Evolutionary conservation across 441 rosid species (phyloP).

Genomic region (Populus hybrid): DNA sequence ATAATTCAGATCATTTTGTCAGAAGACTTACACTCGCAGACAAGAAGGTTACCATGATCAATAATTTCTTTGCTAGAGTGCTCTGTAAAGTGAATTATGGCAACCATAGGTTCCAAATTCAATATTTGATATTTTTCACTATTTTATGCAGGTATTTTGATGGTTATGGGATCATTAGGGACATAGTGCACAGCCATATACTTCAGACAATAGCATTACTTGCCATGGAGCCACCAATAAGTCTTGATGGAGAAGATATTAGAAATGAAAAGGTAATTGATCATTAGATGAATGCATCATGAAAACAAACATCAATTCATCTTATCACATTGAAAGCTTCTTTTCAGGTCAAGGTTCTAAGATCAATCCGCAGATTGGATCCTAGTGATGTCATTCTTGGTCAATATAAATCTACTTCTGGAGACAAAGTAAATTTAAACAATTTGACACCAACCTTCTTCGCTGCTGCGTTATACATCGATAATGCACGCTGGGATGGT

Average conservation of each 20-base stretch:
- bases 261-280: constrained; percentile 70
- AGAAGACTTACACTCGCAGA: constrained; percentile 45
- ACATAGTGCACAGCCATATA: constrained; percentile 75
- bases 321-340: constrained; percentile 16
- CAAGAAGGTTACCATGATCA: constrained; percentile 41
- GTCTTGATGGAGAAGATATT: constrained; percentile 81
- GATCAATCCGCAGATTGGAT: constrained; percentile 56
- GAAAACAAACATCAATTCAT: not conserved
- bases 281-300: not conserved
- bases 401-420: constrained; percentile 56
- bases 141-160: constrained; percentile 58
- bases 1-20: constrained; percentile 61
- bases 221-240: constrained; percentile 86
- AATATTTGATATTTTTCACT: constrained; percentile 5
- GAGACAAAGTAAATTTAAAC: constrained; percentile 36
- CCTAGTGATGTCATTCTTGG: constrained; percentile 70
- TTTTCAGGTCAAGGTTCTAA: constrained; percentile 71
- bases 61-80: not conserved
- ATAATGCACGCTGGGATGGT: constrained; percentile 91
- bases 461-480: constrained; percentile 71
- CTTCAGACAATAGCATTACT: constrained; percentile 78
- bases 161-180: constrained; percentile 80
- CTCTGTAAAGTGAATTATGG: constrained; percentile 10
- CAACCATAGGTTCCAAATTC: constrained; percentile 11
- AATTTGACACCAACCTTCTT: constrained; percentile 64